These are phyloP conservation scores for Paecilomyces niveus DNA, from an alignment of 2,329 filamentous ascomycete species.

Conservation along the genomic window DNA sequence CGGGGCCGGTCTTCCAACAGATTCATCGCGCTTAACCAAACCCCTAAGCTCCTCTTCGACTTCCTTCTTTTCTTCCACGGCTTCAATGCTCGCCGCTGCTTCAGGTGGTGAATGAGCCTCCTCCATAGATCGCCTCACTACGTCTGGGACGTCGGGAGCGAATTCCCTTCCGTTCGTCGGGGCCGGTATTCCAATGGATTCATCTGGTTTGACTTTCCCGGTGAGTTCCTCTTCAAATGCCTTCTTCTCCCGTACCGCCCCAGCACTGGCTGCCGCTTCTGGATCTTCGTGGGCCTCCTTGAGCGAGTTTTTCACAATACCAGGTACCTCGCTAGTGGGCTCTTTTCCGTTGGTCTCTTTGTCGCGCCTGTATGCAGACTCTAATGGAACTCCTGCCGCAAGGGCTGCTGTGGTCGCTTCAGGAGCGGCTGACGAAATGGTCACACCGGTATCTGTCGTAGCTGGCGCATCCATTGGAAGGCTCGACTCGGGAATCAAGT, in stretches of 20 bases:
- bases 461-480: slow-evolving; percentile 55
- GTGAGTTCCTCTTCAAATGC: slow-evolving; percentile 64
- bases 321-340: slow-evolving; percentile 56
- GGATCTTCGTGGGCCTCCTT: slow-evolving; percentile 48
- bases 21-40: slow-evolving; percentile 32
- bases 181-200: slow-evolving; percentile 25
- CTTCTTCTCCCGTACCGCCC: slow-evolving; percentile 63
- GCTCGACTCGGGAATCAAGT: slow-evolving; percentile 75
- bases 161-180: slow-evolving; percentile 27
- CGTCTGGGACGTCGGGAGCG: slow-evolving; percentile 50
- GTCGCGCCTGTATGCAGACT: slow-evolving; percentile 15
- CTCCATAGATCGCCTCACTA: slow-evolving; percentile 31
- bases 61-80: slow-evolving; percentile 62
- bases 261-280: slow-evolving; percentile 60
- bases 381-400: slow-evolving; percentile 38
- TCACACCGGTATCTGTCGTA: slow-evolving; percentile 46
- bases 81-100: slow-evolving; percentile 57
- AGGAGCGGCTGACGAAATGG: slow-evolving; percentile 46
- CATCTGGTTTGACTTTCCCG: slow-evolving; percentile 39
- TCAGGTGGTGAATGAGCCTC: slow-evolving; percentile 55
- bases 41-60: slow-evolving; percentile 64
- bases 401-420: slow-evolving; percentile 39
- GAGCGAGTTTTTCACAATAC: slow-evolving; percentile 31
- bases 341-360: slow-evolving; percentile 9
- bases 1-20: slow-evolving; percentile 23